phyloP scores from a whole-genome alignment of 2,329 filamentous ascomycete genomes.

The Trichoderma lentiforme region DNA sequence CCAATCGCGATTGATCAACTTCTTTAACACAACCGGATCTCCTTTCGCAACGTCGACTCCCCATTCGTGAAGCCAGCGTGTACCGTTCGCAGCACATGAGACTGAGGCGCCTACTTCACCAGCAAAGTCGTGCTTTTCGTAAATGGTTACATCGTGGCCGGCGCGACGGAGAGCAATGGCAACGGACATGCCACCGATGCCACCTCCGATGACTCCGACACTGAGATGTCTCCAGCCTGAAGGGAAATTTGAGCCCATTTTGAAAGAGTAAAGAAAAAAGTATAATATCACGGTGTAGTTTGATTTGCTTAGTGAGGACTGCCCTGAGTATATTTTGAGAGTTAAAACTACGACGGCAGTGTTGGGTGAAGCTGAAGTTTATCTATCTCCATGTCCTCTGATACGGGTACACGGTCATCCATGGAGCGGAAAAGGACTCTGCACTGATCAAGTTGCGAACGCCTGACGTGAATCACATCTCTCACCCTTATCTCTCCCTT shows the following conservation, averaged over 20 bases:
- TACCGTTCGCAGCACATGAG: conserved; percentile 67
- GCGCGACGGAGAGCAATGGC: conserved; percentile 46
- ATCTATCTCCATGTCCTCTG: background rate
- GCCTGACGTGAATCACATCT: background rate
- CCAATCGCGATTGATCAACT: conserved; percentile 69
- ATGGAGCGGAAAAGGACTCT: conserved; percentile 7
- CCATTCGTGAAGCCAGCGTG: conserved; percentile 68
- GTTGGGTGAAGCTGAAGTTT: background rate
- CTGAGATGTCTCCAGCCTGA: conserved; percentile 44
- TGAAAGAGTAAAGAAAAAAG: background rate
- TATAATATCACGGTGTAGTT: background rate
- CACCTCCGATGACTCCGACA: conserved; percentile 45
- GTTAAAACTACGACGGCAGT: background rate
- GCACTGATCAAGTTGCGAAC: background rate
- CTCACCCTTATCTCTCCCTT: background rate
- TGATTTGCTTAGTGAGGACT: background rate
- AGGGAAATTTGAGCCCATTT: conserved; percentile 27
- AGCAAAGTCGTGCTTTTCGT: conserved; percentile 63
- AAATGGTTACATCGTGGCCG: conserved; percentile 55
- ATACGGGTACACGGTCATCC: background rate
- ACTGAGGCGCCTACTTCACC: conserved; percentile 67
- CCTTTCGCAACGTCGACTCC: conserved; percentile 60
- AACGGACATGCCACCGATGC: conserved; percentile 47
- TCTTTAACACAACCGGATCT: conserved; percentile 61
- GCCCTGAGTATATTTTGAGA: background rate